phyloP scores from a whole-genome alignment of 1,284 basidiomycete genomes.

The Cryptococcus wingfieldii region DNA sequence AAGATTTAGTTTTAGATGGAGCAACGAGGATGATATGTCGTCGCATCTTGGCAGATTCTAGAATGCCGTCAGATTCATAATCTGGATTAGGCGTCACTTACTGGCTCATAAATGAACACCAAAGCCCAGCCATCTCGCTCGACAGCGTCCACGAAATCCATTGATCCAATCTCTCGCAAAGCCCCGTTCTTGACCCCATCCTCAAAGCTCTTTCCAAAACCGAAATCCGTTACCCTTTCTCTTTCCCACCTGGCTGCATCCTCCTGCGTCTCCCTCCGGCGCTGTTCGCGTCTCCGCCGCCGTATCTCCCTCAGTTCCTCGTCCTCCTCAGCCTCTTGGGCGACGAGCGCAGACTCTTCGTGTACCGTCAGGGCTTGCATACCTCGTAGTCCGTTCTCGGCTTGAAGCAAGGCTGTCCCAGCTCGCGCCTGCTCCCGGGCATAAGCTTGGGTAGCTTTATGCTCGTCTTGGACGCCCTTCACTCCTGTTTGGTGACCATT shows the following conservation, averaged over 20 bases:
- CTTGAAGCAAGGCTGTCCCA: neutral
- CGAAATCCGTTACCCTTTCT: neutral
- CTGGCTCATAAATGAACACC: constrained; percentile 45
- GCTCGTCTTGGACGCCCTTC: constrained; percentile 45
- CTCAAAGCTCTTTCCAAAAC: neutral
- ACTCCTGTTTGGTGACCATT: constrained; percentile 39
- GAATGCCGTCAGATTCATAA: neutral
- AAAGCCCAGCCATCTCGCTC: constrained; percentile 41
- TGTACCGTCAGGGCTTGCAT: constrained; percentile 27
- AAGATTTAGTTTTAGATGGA: constrained; percentile 27
- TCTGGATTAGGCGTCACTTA: constrained; percentile 15
- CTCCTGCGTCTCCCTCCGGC: constrained; percentile 8
- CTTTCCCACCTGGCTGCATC: constrained; percentile 5
- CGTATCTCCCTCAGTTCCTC: constrained; percentile 12
- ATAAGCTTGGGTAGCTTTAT: constrained; percentile 12
- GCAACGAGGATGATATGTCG: constrained; percentile 25
- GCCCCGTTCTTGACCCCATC: constrained; percentile 17
- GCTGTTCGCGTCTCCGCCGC: constrained; percentile 14
- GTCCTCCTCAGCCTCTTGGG: constrained; percentile 9
- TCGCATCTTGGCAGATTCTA: constrained; percentile 40
- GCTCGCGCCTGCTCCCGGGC: neutral
- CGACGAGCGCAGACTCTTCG: constrained; percentile 24
- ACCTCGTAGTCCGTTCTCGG: constrained; percentile 9
- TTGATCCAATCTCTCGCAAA: constrained; percentile 37
- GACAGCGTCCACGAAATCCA: constrained; percentile 37